Base-by-base conservation (phyloP, 2,329 filamentous ascomycete species). In the Scedosporium minutisporum region DNA sequence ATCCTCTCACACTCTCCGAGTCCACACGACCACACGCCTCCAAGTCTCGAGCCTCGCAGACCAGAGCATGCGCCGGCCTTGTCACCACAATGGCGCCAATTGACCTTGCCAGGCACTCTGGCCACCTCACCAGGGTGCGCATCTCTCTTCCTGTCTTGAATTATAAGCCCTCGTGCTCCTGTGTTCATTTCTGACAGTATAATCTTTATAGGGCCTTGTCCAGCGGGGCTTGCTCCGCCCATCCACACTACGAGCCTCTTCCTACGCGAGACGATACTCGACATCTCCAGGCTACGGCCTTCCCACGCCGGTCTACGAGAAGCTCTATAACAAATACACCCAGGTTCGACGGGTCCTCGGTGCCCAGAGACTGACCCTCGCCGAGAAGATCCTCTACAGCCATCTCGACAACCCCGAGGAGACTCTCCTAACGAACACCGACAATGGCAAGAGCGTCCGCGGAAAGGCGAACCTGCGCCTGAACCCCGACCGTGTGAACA, bases 381-480 rank as follows among this genome's bases (percentile, higher is more conserved):
- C 95, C 66, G 95, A 99, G 78, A 99, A 99, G 84, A 97, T 99
- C 70, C 84, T 99, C 64, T 99, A 97, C 80, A 91, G 93, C 70
- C 95, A 99, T 78, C 81, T 99, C 67, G 88, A 95, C 76, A 90
- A 91, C 71, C 85, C 87, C 6, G 93, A 96, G 76, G 92, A 96
- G 74, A 93, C 91, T 44, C 84, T 99, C 61, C 81, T 96, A 65
- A 86, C 84, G 61, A 86, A 87, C 71, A 97, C 93, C 59, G 84
- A 91, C 75, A 91, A 93, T 82, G 93, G 93, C 68, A 84, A 84
- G 60, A 84, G 88, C 70, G 88, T 99, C 65, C 87, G 95, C 51
- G 93, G 93, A 68, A 87, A 87, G 71, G 93, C 92, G 60, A 97
- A 96, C 73, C 82, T 99, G 76, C 96, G 96, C 80, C 88, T 99